Evolutionary conservation across 2,329 filamentous ascomycete genomes (phyloP).

Genomic region (Clonostachys chloroleuca): DNA sequence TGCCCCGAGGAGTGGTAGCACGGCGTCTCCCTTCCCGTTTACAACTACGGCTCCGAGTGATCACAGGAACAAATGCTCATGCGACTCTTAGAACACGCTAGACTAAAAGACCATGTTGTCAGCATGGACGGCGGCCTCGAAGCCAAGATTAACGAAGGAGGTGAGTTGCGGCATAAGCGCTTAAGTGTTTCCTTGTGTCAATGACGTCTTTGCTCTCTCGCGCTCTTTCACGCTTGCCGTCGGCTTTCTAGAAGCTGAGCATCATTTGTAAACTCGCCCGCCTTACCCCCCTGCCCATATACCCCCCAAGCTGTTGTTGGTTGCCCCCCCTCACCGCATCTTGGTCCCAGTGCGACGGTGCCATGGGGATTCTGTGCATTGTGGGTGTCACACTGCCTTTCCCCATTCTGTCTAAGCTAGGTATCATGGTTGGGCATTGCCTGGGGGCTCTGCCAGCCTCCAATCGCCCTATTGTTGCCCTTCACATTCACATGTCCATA

Average conservation of each 20-base stretch:
- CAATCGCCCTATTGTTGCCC: background rate
- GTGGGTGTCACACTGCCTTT: too few species aligned
- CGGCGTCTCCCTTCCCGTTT: background rate
- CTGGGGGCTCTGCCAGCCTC: too few species aligned
- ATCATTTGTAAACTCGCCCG: too few species aligned
- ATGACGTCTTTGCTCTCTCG: conserved; percentile 1
- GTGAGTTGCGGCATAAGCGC: conserved; percentile 45
- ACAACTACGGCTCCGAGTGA: background rate
- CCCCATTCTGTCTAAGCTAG: too few species aligned
- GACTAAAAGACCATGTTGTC: conserved; percentile 84
- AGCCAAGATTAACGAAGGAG: conserved; percentile 88
- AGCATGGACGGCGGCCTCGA: conserved; percentile 88
- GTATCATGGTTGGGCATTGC: too few species aligned
- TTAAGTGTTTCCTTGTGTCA: conserved; percentile 15
- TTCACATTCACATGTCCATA: conserved; percentile 2
- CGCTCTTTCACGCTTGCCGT: conserved; percentile 15
- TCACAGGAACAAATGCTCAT: conserved; percentile 7
- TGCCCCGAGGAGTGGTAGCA: background rate
- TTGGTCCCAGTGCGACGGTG: too few species aligned
- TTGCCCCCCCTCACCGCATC: too few species aligned
- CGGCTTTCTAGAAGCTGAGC: conserved; percentile 2
- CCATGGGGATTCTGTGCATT: too few species aligned
- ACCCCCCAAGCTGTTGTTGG: too few species aligned
- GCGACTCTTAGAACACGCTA: conserved; percentile 69
- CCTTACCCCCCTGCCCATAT: too few species aligned